A percentile compares a stretch with the other conserved stretches of the same genome.
Evolutionary conservation across 306 rosid species (phyloP).

Genomic region (Cucumis cinereus): DNA sequence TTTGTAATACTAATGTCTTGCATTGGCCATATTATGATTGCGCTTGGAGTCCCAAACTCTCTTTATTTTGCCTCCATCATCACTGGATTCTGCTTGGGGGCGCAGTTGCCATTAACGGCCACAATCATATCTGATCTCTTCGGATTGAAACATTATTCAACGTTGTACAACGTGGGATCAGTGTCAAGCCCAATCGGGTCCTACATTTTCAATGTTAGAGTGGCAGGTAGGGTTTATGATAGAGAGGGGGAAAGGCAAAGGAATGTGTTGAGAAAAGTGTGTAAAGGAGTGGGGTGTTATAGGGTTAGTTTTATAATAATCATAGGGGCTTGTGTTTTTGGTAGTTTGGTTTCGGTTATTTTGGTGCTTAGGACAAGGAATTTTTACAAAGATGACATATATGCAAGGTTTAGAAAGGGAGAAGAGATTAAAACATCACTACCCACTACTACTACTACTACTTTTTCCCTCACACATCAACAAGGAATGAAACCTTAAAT

Average conservation of each 20-base stretch:
- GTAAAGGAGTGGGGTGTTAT: not conserved
- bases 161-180: not conserved
- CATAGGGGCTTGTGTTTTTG: not conserved
- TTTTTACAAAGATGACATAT: not conserved
- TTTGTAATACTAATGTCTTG: not conserved
- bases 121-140: not conserved
- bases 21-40: not conserved
- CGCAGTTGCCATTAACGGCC: not conserved
- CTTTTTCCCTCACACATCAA: no score
- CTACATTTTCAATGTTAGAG: not conserved
- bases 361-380: not conserved
- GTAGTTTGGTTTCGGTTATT: not conserved
- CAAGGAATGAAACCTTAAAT: no score
- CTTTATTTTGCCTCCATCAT: not conserved
- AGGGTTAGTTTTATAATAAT: not conserved
- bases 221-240: not conserved
- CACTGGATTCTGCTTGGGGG: not conserved
- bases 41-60: not conserved
- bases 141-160: not conserved
- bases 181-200: not conserved
- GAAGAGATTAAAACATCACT: no score
- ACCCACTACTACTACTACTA: not conserved
- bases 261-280: not conserved
- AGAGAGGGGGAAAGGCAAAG: not conserved
- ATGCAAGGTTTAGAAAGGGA: not conserved